Evolutionary conservation across 768 basidiomycete species (phyloP), one percentile per base, ranked within the genome.

Genomic region (Rhizopogon vesiculosus): DNA sequence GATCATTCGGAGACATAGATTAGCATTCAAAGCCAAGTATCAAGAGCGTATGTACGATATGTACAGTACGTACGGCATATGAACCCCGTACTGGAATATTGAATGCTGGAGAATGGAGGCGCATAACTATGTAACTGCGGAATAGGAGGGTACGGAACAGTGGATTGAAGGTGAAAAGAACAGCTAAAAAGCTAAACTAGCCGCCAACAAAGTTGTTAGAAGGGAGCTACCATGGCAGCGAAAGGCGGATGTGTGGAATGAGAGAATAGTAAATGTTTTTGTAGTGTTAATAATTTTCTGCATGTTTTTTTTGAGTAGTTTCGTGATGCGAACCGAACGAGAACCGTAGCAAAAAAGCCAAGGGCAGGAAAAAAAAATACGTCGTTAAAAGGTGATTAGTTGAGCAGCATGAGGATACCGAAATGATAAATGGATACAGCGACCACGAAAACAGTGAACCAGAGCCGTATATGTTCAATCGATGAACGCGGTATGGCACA

Each of bases 111-210:
- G 5, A 22, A 49, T 22, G 48, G 48, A 19, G 33, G 48, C 63
- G 69, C 73, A 72, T 72, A 71, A 68, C 74, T 79, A 81, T 76
- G 76, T 77, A 77, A 76, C 70, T 77, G 76, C 59, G 59, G 64
- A 54, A 51, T 33, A 33, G 31, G 8, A 25, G 31, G 31, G 10
- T 33, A 43, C 38, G 58, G 57, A 60, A 54, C 54, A 60, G 55
- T 50, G 56, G 55, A 63, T 56, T 59, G 46, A 61, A 57, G 56
- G 61, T 59, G 61, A 62, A 61, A 61, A 60, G 64, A 53, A 58
- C 61, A 62, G 58, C 57, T 54, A 48, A 50, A 13, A 56, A 54
- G 43, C 44, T 60, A 56, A 46, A 62, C 51, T 59, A 66, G 43
- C 54, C 60, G 50, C 57, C 54, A 59, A 69, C 62, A 64, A 64